A percentile compares a stretch with the other conserved stretches of the same genome.
Evolutionary conservation across 2,329 filamentous ascomycete species (phyloP).

Genomic region (Talaromyces atroroseus): DNA sequence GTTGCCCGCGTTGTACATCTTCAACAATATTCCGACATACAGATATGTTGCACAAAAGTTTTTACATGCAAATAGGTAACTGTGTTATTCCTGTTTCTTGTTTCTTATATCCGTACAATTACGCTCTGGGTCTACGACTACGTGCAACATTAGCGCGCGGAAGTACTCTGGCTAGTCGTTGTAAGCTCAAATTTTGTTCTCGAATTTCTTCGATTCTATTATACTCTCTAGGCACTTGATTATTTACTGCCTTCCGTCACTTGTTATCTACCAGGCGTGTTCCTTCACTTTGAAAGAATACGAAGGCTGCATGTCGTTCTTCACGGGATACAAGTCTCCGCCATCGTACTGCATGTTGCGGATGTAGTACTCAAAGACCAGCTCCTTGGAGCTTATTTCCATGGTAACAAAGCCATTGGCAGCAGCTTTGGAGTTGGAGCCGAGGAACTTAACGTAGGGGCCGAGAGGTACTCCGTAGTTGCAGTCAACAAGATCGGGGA

Average conservation of each 20-base stretch:
- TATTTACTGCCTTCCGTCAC: no score
- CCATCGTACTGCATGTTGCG: constrained; percentile 18
- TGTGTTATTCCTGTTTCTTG: no score
- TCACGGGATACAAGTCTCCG: constrained; percentile 20
- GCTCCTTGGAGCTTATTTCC: constrained; percentile 17
- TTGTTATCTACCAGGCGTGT: background rate
- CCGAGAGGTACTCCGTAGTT: constrained; percentile 22
- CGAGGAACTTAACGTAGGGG: constrained; percentile 20
- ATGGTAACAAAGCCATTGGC: constrained; percentile 25
- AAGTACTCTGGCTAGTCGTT: no score
- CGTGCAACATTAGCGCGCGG: no score
- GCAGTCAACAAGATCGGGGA: constrained; percentile 18
- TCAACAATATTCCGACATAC: no score
- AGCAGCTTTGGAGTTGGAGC: constrained; percentile 18
- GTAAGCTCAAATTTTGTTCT: no score
- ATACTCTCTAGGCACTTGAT: background rate
- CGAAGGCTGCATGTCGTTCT: constrained; percentile 17
- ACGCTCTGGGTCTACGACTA: no score
- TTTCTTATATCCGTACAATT: no score
- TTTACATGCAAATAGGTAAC: no score
- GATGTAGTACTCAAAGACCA: constrained; percentile 20
- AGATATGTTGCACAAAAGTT: no score
- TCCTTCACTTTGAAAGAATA: constrained; percentile 17
- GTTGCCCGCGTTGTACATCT: no score
- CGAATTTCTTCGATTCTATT: no score